Conservation (phyloP, 768 basidiomycete species). For the Krasilnikovozyma curviuscula region DNA sequence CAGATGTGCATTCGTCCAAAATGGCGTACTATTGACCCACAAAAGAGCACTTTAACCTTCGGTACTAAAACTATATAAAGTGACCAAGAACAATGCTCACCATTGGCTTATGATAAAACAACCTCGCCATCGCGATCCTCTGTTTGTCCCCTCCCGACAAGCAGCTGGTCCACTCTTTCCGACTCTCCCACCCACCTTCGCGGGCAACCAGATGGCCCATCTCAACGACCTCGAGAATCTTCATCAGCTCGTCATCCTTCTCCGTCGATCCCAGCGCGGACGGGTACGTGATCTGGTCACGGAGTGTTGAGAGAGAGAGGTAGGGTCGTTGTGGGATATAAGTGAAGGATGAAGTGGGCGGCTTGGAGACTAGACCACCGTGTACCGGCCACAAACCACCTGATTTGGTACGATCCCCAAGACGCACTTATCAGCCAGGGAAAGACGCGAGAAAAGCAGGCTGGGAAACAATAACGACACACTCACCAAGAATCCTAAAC, state of each 20-base stretch:
- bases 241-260: conserved; percentile 53
- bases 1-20: conserved; percentile 85
- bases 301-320: conserved; percentile 74
- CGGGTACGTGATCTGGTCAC: conserved; percentile 94
- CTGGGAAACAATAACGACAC: too few species aligned
- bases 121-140: conserved; percentile 83
- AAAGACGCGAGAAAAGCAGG: too few species aligned
- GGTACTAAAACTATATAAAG: neutral
- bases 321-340: conserved; percentile 93
- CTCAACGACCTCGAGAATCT: conserved; percentile 55
- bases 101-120: conserved; percentile 91
- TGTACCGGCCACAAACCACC: conserved; percentile 90
- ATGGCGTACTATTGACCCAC: conserved; percentile 58
- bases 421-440: too few species aligned
- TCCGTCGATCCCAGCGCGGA: conserved; percentile 39
- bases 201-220: conserved; percentile 73
- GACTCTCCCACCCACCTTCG: conserved; percentile 86
- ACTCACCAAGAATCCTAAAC: conserved; percentile 68
- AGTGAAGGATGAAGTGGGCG: conserved; percentile 69
- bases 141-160: conserved; percentile 26
- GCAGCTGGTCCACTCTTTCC: conserved; percentile 51
- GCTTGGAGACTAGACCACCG: conserved; percentile 72
- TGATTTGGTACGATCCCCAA: too few species aligned
- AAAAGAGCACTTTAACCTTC: neutral
- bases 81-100: conserved; percentile 27